Percentiles rank a stretch among this genome's conserved stretches.
Evolutionary conservation across 768 basidiomycete species (phyloP).

Genomic region (Phlegmacium glaucopus): DNA sequence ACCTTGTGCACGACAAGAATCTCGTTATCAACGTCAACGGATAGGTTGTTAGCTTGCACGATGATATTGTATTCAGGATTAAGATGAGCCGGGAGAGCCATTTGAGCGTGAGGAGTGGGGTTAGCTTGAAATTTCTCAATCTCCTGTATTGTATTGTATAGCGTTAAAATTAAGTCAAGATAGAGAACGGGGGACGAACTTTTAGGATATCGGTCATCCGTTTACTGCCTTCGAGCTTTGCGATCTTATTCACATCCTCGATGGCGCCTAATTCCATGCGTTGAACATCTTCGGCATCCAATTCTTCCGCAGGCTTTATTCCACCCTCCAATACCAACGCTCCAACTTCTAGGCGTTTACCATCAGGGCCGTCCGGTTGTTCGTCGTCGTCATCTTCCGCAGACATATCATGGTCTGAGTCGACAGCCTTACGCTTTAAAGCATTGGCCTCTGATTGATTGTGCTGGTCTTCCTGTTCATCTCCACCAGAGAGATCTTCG

Average conservation of each 20-base stretch:
- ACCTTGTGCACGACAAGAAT: constrained; percentile 96
- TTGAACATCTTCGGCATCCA: constrained; percentile 91
- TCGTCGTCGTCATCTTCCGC: constrained; percentile 51
- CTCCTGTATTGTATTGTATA: constrained; percentile 50
- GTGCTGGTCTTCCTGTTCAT: constrained; percentile 33
- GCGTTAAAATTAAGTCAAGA: background rate
- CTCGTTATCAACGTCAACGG: constrained; percentile 98
- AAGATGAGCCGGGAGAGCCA: constrained; percentile 76
- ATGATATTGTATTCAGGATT: constrained; percentile 97
- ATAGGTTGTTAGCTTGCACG: constrained; percentile 95
- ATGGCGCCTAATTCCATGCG: constrained; percentile 87
- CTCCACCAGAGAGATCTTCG: constrained; percentile 74
- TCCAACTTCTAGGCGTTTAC: constrained; percentile 40
- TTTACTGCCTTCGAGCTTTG: constrained; percentile 85
- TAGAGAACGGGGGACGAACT: constrained; percentile 34
- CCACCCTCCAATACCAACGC: constrained; percentile 82
- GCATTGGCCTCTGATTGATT: constrained; percentile 21
- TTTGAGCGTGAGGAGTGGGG: constrained; percentile 76
- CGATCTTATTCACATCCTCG: constrained; percentile 84
- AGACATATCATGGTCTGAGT: constrained; percentile 53
- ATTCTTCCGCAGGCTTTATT: constrained; percentile 89
- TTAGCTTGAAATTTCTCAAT: constrained; percentile 82
- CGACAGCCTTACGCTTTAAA: constrained; percentile 63
- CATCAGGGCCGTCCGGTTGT: constrained; percentile 42
- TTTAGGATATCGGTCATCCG: constrained; percentile 84